Percentiles rank a stretch among this genome's conserved stretches.
These are phyloP conservation scores for Aspergillus oerlinghausenensis DNA, from an alignment of 2,329 filamentous ascomycete genomes.

Conservation along the genomic window DNA sequence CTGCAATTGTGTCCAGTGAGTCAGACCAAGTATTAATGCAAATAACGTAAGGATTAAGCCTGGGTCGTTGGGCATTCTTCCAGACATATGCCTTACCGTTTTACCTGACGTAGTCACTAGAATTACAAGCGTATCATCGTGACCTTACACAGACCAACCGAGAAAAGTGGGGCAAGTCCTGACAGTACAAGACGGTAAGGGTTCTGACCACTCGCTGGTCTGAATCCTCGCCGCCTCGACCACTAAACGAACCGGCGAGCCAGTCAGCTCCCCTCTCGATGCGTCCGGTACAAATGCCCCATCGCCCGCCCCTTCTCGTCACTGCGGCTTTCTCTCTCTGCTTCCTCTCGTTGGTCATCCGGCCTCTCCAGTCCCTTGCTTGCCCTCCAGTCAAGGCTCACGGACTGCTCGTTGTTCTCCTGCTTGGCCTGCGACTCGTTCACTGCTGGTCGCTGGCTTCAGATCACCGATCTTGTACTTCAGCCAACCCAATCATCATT, in stretches of 20 bases:
- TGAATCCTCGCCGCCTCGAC: conserved; percentile 13
- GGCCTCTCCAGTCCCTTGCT: conserved; percentile 25
- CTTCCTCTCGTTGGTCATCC: conserved; percentile 40
- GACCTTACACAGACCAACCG: not conserved
- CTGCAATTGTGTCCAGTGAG: not conserved
- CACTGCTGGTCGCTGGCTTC: conserved; percentile 18
- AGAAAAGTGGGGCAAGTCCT: conserved; percentile 13
- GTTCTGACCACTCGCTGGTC: conserved; percentile 10
- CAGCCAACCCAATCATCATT: conserved; percentile 18
- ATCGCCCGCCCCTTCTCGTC: conserved; percentile 33
- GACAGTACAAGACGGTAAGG: conserved; percentile 15
- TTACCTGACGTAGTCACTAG: not conserved
- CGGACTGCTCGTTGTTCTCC: conserved; percentile 17
- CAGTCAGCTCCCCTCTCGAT: conserved; percentile 21
- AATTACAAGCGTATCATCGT: not conserved
- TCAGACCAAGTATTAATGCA: not conserved
- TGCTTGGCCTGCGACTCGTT: conserved; percentile 6
- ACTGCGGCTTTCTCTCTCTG: conserved; percentile 33
- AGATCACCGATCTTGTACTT: conserved; percentile 14
- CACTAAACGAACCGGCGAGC: conserved; percentile 16
- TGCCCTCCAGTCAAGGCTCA: conserved; percentile 23
- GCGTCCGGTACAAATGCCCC: conserved; percentile 38
- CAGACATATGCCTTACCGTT: not conserved
- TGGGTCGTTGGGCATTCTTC: not conserved
- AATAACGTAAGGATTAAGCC: not conserved